phyloP scores from a whole-genome alignment of 345 rosid genomes.

The Nephelium lappaceum region DNA sequence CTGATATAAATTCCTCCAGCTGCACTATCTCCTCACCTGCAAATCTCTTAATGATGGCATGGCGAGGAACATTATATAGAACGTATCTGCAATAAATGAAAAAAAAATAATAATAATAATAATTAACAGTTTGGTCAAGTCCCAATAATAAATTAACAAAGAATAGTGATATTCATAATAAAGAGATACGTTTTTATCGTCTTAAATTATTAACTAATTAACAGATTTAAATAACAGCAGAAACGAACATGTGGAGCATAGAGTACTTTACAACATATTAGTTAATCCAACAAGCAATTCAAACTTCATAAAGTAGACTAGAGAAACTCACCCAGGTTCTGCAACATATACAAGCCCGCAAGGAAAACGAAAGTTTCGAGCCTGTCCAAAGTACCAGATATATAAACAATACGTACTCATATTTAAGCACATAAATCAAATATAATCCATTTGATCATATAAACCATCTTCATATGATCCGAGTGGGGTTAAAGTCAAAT shows the following conservation, averaged over 20 bases:
- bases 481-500: background rate
- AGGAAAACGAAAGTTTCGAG: conserved; percentile 88
- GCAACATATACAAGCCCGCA: conserved; percentile 92
- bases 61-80: conserved; percentile 87
- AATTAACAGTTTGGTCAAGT: background rate
- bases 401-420: conserved; percentile 14
- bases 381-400: conserved; percentile 53
- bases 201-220: background rate
- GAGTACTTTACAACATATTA: too few species aligned
- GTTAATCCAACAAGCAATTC: background rate
- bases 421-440: conserved; percentile 7
- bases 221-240: background rate
- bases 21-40: conserved; percentile 75
- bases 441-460: background rate
- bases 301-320: conserved; percentile 1
- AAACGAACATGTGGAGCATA: background rate
- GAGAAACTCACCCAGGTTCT: conserved; percentile 77
- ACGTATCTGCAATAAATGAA: conserved; percentile 60
- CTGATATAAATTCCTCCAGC: conserved; percentile 67
- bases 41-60: conserved; percentile 91
- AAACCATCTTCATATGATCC: background rate
- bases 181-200: background rate
- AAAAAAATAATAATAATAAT: conserved; percentile 10
- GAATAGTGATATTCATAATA: background rate
- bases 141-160: background rate